Evolutionary conservation across 352 stramenopile genomes (phyloP).

Genomic region (Phytophthora fragariaefolia): DNA sequence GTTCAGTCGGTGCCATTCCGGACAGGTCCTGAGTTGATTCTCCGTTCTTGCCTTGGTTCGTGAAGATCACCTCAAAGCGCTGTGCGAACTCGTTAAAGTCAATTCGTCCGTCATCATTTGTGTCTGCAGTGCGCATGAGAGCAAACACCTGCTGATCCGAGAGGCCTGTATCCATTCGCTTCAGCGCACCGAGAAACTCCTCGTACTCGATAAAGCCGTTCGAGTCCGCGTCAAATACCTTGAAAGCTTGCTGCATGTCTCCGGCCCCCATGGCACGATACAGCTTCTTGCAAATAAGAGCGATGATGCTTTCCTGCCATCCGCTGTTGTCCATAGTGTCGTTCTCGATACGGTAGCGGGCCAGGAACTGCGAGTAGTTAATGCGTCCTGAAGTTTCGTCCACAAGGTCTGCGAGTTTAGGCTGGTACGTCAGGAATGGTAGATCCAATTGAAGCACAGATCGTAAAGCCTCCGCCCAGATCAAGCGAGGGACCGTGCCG

Average conservation of each 20-base stretch:
- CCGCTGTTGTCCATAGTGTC: slow-evolving; percentile 81
- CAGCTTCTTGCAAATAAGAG: slow-evolving; percentile 92
- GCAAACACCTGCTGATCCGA: slow-evolving; percentile 93
- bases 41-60: slow-evolving; percentile 54
- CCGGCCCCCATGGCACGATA: slow-evolving; percentile 92
- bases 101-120: slow-evolving; percentile 92
- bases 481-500: slow-evolving; percentile 80
- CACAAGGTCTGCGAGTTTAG: slow-evolving; percentile 88
- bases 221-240: slow-evolving; percentile 91
- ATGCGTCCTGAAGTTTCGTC: slow-evolving; percentile 76
- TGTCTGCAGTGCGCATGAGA: slow-evolving; percentile 93
- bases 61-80: slow-evolving; percentile 94
- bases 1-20: slow-evolving; percentile 9
- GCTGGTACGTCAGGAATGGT: slow-evolving; percentile 91
- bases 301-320: slow-evolving; percentile 93
- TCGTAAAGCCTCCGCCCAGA: slow-evolving; percentile 92
- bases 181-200: slow-evolving; percentile 92
- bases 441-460: slow-evolving; percentile 93
- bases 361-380: slow-evolving; percentile 95
- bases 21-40: slow-evolving; percentile 23
- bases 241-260: slow-evolving; percentile 90
- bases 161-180: slow-evolving; percentile 92
- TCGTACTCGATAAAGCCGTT: slow-evolving; percentile 94
- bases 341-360: slow-evolving; percentile 93
- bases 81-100: slow-evolving; percentile 92